Percentiles rank a stretch among this genome's conserved stretches.
phyloP scores from a whole-genome alignment of 2,329 filamentous ascomycete species.

The Penicillium janthinellum region DNA sequence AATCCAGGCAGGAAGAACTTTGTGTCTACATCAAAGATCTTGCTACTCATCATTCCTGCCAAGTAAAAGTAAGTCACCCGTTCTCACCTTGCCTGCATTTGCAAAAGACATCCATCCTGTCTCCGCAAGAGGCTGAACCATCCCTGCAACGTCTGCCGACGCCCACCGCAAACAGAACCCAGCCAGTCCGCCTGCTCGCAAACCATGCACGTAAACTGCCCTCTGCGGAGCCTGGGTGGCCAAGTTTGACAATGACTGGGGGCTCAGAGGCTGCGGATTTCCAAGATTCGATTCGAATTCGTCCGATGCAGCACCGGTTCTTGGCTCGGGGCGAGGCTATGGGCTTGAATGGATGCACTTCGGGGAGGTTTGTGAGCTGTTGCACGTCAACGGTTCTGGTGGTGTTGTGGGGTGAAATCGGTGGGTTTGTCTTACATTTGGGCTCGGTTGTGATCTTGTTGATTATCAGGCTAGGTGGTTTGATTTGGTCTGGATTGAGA shows the following conservation, averaged over 20 bases:
- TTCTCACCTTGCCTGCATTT: not conserved
- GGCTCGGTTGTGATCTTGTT: not conserved
- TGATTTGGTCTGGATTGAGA: conserved; percentile 5
- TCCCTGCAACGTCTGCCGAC: not conserved
- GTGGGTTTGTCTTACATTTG: not conserved
- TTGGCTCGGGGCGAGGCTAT: not conserved
- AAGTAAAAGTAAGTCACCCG: not conserved
- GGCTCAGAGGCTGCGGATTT: conserved; percentile 8
- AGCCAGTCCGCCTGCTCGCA: not conserved
- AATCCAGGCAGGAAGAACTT: not conserved
- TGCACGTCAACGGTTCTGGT: conserved; percentile 24
- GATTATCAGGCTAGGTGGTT: not conserved
- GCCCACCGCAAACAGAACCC: not conserved
- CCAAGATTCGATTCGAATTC: conserved; percentile 10
- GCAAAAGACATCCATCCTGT: not conserved
- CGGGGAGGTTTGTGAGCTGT: conserved; percentile 10
- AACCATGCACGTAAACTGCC: not conserved
- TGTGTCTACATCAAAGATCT: not conserved
- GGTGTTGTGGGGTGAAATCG: not conserved
- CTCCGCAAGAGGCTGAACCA: not conserved
- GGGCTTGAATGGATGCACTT: not conserved
- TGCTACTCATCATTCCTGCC: not conserved
- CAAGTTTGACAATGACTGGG: not conserved
- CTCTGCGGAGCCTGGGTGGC: not conserved
- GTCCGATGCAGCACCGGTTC: conserved; percentile 1